Base-by-base conservation (phyloP, 441 rosid species). In the Euphorbia schlechtendalii region DNA sequence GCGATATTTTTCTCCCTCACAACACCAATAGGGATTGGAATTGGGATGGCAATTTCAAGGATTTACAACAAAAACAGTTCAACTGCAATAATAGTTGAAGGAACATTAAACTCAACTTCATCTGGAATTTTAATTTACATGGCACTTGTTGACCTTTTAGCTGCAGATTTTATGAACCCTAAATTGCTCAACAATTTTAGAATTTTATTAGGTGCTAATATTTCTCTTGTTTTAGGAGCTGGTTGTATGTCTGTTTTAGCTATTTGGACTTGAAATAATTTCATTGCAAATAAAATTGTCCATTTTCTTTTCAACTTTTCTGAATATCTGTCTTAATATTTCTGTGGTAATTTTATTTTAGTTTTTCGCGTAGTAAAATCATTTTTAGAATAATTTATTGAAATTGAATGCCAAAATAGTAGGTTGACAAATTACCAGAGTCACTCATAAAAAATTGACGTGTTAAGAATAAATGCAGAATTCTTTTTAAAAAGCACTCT, bases 41-140 rank as follows among this genome's bases (percentile, higher is more conserved):
- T 86, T 0, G 98, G 96, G 2, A 83, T 89, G 36, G 92, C 74
- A 34, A 77, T 86, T 28, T 65, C 84, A 34, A 70, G 2, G 2
- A 24, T 63, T 0, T 88, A 88, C 58, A 11, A 80, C 0, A 91
- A 80, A 66, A 76, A 57, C n/a, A 88, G 83, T 65, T 75, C 78
- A 14, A 80, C 74, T 0, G 90, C 96, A 5, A 62, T 84, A 11
- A 81, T 83, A 28, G 78, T 90, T 2, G 82, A 88, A 63, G 96
- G 96, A 13, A 51, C 80, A 4, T 72, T 91, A 1, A 67, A 86
- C 17, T 76, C 92, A 3, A 87, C 90, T 4, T 84, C 94, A 0
- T 82, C 96, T 1, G 97, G 96, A 24, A 86, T 91, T 18, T 77
- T 91, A 24, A 85, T 91, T 18, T 88, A 88, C 71, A 86, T 91